These are phyloP conservation scores for Starmerella kuoi DNA, from an alignment of 805 yeast genomes.

Conservation along the genomic window DNA sequence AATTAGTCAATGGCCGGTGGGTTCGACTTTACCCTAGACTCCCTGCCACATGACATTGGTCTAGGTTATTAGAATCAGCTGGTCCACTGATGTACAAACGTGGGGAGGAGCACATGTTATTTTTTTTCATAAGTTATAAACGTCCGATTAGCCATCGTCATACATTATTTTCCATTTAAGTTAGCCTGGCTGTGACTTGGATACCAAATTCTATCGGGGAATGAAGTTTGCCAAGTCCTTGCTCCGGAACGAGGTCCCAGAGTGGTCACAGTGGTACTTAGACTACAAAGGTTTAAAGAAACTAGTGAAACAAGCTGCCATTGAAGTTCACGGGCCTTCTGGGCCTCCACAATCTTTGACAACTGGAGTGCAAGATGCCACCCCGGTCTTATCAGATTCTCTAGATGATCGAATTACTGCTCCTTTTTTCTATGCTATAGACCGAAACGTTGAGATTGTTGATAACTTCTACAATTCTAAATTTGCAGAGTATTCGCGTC, in stretches of 20 bases:
- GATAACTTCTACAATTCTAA: slow-evolving; percentile 67
- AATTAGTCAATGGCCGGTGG: no score
- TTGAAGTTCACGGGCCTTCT: slow-evolving; percentile 24
- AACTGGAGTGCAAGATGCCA: neutral
- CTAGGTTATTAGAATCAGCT: no score
- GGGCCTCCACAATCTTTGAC: no score
- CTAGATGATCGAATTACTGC: slow-evolving; percentile 17
- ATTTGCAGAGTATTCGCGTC: slow-evolving; percentile 58
- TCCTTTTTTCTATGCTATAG: slow-evolving; percentile 61
- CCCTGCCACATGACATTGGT: no score
- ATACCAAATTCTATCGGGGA: neutral
- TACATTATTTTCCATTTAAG: no score
- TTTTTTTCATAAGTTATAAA: no score
- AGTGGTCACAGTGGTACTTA: slow-evolving; percentile 74
- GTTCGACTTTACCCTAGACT: no score
- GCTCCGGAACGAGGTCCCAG: slow-evolving; percentile 80
- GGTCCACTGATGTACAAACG: no score
- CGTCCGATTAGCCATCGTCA: no score
- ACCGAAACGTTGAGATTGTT: slow-evolving; percentile 69
- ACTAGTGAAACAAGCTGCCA: slow-evolving; percentile 53
- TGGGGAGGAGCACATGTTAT: no score
- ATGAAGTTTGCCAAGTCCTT: slow-evolving; percentile 32
- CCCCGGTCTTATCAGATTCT: neutral
- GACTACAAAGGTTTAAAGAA: slow-evolving; percentile 77
- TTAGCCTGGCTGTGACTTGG: no score